Percentiles rank a stretch among this genome's conserved stretches.
Conservation (phyloP, 2,329 filamentous ascomycete genomes). For the Fusarium sulawesiense region DNA sequence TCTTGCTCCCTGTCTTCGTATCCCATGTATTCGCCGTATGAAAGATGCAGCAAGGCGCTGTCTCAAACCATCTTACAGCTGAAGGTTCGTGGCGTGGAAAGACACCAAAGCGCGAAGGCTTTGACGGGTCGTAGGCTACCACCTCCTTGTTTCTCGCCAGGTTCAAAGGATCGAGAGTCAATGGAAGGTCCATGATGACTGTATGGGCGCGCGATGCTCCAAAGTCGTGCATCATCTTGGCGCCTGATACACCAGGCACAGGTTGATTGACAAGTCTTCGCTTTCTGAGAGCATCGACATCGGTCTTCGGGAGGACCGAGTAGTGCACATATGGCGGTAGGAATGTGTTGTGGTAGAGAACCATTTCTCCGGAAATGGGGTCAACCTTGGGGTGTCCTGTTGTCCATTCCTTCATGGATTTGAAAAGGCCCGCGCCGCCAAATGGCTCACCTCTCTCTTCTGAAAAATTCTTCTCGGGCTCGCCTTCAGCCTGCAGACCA, state of each 20-base stretch:
- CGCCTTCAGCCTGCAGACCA: slow-evolving; percentile 67
- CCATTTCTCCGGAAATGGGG: slow-evolving; percentile 70
- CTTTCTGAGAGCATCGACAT: fast-evolving
- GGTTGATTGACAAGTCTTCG: slow-evolving; percentile 49
- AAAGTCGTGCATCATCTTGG: slow-evolving; percentile 83
- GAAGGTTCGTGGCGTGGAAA: slow-evolving; percentile 71
- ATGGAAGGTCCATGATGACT: slow-evolving; percentile 75
- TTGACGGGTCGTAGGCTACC: slow-evolving; percentile 68
- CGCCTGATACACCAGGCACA: slow-evolving; percentile 69
- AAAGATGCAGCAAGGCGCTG: slow-evolving; percentile 75
- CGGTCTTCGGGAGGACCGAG: slow-evolving; percentile 54
- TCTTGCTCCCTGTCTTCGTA: background rate
- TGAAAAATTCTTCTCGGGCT: slow-evolving; percentile 14
- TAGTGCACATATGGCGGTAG: slow-evolving; percentile 74
- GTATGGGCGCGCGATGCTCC: slow-evolving; percentile 72
- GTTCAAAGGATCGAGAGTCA: slow-evolving; percentile 73
- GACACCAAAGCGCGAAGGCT: slow-evolving; percentile 71
- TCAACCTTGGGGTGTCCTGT: slow-evolving; percentile 78
- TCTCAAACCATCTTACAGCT: slow-evolving; percentile 74
- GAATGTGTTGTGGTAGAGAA: slow-evolving; percentile 76
- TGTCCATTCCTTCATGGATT: slow-evolving; percentile 77
- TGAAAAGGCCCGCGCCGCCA: slow-evolving; percentile 65
- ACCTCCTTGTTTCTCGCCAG: slow-evolving; percentile 65
- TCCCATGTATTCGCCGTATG: slow-evolving; percentile 81
- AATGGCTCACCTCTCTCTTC: slow-evolving; percentile 49